A percentile compares a stretch with the other conserved stretches of the same genome.
These are phyloP conservation scores for Hagleromyces aurorensis DNA, from an alignment of 805 yeast species.

Conservation along the genomic window DNA sequence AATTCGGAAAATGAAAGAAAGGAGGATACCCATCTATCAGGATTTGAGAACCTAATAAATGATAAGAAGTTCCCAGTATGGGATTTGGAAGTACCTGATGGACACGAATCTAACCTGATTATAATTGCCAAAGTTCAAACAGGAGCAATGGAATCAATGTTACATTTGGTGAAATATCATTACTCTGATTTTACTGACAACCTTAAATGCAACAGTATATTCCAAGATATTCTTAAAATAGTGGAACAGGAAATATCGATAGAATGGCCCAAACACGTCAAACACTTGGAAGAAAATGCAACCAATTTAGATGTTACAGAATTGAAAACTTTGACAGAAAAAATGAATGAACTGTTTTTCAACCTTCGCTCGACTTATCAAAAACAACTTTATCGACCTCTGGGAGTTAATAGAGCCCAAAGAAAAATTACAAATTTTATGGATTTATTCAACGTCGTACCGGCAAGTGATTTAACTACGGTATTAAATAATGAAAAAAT, in stretches of 20 bases:
- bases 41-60: slow-evolving; percentile 23
- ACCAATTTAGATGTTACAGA: slow-evolving; percentile 16
- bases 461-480: slow-evolving; percentile 13
- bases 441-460: slow-evolving; percentile 12
- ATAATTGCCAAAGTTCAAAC: slow-evolving; percentile 70
- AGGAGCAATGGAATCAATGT: slow-evolving; percentile 71
- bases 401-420: slow-evolving; percentile 20
- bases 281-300: slow-evolving; percentile 24
- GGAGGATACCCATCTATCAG: too few species aligned
- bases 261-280: slow-evolving; percentile 42
- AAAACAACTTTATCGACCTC: slow-evolving; percentile 61
- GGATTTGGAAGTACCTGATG: slow-evolving; percentile 35
- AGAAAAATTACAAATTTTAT: slow-evolving; percentile 17
- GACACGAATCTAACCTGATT: slow-evolving; percentile 51
- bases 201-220: slow-evolving; percentile 45
- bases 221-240: slow-evolving; percentile 56
- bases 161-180: slow-evolving; percentile 62
- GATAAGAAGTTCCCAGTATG: slow-evolving; percentile 51
- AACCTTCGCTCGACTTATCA: slow-evolving; percentile 62
- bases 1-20: slow-evolving; percentile 14
- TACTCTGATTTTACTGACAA: slow-evolving; percentile 71
- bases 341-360: slow-evolving; percentile 43
- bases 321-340: slow-evolving; percentile 23
- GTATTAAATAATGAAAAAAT: slow-evolving; percentile 7
- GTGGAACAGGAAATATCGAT: slow-evolving; percentile 57